Evolutionary conservation across 139 green algal species (phyloP).

Genomic region (Chlamydomonas incerta): DNA sequence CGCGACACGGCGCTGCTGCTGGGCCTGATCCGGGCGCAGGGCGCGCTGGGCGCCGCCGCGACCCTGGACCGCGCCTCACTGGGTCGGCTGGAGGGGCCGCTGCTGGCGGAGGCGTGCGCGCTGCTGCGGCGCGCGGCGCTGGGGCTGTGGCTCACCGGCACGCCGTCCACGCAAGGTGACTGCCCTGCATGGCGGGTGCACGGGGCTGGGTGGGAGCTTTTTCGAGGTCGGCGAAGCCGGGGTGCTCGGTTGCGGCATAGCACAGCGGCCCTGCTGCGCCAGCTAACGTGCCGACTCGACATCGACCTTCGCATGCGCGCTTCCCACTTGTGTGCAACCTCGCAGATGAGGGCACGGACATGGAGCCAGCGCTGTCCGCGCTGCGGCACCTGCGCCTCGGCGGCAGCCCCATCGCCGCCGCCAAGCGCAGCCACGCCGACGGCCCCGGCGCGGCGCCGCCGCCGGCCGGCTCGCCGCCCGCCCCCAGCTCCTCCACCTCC

Average conservation of each 20-base stretch:
- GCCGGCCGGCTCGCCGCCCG: not conserved
- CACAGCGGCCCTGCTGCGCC: no score
- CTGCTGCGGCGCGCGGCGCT: constrained; percentile 41
- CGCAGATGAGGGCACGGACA: constrained; percentile 18
- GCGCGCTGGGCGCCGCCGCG: not conserved
- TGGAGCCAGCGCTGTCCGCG: constrained; percentile 23
- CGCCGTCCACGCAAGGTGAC: constrained; percentile 26
- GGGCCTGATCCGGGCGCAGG: constrained; percentile 4
- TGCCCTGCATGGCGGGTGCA: no score
- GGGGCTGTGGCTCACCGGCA: constrained; percentile 44
- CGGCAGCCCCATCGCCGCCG: not conserved
- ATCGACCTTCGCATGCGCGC: no score
- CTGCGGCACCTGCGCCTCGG: constrained; percentile 35
- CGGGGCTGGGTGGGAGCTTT: no score
- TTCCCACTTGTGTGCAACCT: no score
- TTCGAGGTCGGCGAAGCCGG: no score
- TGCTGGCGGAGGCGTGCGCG: constrained; percentile 11
- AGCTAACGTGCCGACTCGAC: no score
- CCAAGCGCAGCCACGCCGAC: not conserved
- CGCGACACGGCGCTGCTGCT: constrained; percentile 47
- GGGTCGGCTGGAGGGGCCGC: not conserved
- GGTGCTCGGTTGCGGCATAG: no score
- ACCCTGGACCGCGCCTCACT: constrained; percentile 4
- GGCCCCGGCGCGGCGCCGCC: not conserved
- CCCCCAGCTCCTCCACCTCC: not conserved